Evolutionary conservation across 352 stramenopile species (phyloP).

Genomic region (Peronosclerospora sorghi): DNA sequence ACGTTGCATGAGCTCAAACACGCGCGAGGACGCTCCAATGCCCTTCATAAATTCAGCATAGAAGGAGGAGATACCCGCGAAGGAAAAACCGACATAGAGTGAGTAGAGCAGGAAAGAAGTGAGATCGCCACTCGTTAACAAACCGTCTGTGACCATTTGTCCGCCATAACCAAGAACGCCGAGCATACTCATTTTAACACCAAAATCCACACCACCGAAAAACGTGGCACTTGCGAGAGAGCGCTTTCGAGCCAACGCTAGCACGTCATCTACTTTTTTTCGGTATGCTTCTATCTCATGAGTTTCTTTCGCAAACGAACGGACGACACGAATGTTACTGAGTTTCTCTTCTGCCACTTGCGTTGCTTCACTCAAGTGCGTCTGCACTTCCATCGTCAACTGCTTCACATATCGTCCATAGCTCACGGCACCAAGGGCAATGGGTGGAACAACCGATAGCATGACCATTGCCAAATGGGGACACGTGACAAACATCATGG

Average conservation of each 20-base stretch:
- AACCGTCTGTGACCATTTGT: constrained; percentile 75
- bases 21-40: constrained; percentile 75
- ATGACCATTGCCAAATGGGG: constrained; percentile 86
- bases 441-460: constrained; percentile 83
- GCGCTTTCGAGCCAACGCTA: constrained; percentile 51
- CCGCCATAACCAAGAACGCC: constrained; percentile 88
- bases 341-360: constrained; percentile 90
- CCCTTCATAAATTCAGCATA: constrained; percentile 89
- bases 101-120: constrained; percentile 92
- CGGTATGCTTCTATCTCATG: constrained; percentile 54
- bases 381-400: constrained; percentile 84
- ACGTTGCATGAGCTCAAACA: constrained; percentile 88
- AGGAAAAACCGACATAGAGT: constrained; percentile 83
- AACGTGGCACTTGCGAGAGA: constrained; percentile 75
- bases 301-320: constrained; percentile 80
- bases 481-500: constrained; percentile 88
- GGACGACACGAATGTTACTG: constrained; percentile 87
- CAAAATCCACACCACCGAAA: constrained; percentile 76
- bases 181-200: constrained; percentile 84
- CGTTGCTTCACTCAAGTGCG: constrained; percentile 83
- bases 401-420: constrained; percentile 85
- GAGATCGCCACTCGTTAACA: constrained; percentile 84
- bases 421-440: constrained; percentile 78
- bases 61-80: constrained; percentile 85
- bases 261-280: constrained; percentile 48